Evolutionary conservation across 2,329 filamentous ascomycete genomes (phyloP).

Genomic region (Colletotrichum tabaci): DNA sequence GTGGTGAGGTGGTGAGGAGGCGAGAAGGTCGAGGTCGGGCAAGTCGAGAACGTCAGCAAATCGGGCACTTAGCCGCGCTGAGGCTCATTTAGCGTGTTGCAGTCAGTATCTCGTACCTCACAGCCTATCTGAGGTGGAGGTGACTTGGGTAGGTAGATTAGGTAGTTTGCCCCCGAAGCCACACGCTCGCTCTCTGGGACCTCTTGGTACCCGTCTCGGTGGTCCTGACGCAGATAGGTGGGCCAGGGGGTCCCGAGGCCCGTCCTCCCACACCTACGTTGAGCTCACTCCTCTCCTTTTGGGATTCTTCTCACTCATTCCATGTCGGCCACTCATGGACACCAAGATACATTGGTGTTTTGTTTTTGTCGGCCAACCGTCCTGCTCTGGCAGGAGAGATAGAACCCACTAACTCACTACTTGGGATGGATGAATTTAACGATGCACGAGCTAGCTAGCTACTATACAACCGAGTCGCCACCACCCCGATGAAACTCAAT

Average conservation of each 20-base stretch:
- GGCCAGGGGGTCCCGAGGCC: too few species aligned
- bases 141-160: not conserved
- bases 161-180: not conserved
- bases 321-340: not conserved
- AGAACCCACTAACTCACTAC: too few species aligned
- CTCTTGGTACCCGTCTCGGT: too few species aligned
- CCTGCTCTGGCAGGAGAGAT: too few species aligned
- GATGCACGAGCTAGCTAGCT: not conserved
- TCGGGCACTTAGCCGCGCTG: conserved; percentile 27
- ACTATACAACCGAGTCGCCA: not conserved
- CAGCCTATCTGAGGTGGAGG: conserved; percentile 2
- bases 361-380: too few species aligned
- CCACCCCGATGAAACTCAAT: not conserved
- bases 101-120: too few species aligned
- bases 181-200: too few species aligned
- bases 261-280: too few species aligned
- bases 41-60: conserved; percentile 39
- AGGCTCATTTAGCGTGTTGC: conserved; percentile 35
- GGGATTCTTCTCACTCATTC: not conserved
- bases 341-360: too few species aligned
- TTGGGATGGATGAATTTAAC: not conserved
- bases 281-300: too few species aligned
- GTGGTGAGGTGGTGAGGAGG: not conserved
- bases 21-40: conserved; percentile 6
- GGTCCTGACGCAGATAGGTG: too few species aligned